Evolutionary conservation across 495 filamentous ascomycete species (phyloP).

Genomic region (Bathelium albidoporum): DNA sequence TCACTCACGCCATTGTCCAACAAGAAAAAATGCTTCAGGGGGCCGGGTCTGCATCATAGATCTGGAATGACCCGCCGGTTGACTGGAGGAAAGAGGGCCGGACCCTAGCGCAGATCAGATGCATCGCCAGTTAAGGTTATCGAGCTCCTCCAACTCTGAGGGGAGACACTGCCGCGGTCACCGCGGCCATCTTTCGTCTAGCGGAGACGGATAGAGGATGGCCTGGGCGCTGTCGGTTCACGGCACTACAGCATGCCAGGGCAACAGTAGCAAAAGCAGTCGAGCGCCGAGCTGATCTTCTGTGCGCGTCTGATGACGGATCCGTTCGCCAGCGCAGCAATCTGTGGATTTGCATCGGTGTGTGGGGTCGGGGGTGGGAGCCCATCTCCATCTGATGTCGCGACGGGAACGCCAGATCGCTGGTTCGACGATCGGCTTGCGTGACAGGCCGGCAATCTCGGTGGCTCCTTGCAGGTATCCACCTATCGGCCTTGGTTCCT

Average conservation of each 20-base stretch:
- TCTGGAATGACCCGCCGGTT: not conserved
- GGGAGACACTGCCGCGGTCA: not conserved
- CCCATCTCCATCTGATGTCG: not conserved
- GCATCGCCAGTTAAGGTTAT: not conserved
- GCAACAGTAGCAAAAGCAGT: too few relatives aligned
- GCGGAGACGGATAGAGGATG: not conserved
- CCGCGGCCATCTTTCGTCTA: not conserved
- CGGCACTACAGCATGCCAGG: not conserved
- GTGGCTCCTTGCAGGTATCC: not conserved
- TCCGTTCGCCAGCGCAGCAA: not conserved
- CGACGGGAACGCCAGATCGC: not conserved
- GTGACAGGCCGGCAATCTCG: slow-evolving; percentile 3
- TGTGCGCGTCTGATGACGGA: not conserved
- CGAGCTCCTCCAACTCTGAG: not conserved
- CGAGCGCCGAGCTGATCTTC: too few relatives aligned
- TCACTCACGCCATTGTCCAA: not conserved
- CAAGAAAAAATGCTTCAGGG: not conserved
- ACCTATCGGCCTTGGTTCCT: too few relatives aligned
- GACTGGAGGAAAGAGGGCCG: not conserved
- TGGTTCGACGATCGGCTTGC: slow-evolving; percentile 1
- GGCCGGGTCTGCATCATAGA: not conserved
- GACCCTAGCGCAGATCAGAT: not conserved
- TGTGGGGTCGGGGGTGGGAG: too few relatives aligned
- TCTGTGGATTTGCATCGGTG: not conserved
- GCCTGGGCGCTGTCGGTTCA: not conserved